Percentiles rank a stretch among this genome's conserved stretches.
phyloP scores from a whole-genome alignment of 1,284 basidiomycete genomes.

The Wallemia mellicola region DNA sequence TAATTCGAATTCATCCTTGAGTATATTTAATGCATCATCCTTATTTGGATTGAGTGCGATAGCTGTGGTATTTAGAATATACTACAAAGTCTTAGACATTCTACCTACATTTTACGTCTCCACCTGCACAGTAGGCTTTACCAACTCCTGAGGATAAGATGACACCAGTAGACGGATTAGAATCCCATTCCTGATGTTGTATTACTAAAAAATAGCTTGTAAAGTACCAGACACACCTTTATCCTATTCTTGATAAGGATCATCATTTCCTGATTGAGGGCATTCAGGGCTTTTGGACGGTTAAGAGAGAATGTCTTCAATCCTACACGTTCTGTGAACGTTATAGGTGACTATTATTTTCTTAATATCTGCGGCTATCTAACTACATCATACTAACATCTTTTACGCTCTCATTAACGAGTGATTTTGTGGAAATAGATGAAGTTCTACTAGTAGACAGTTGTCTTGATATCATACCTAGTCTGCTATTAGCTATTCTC shows the following conservation, averaged over 20 bases:
- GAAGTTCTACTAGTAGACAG: neutral
- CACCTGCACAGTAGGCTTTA: constrained; percentile 74
- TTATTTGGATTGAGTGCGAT: constrained; percentile 11
- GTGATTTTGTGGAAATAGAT: neutral
- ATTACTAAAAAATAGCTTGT: neutral
- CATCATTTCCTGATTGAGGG: constrained; percentile 61
- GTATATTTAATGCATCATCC: constrained; percentile 43
- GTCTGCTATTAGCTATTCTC: neutral
- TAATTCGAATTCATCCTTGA: constrained; percentile 75
- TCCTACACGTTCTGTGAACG: neutral
- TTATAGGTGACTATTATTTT: neutral
- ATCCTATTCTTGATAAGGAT: constrained; percentile 35
- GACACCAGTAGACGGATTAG: constrained; percentile 25
- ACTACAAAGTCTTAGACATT: too few relatives aligned
- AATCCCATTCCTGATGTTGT: constrained; percentile 4
- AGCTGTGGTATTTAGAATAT: too few relatives aligned
- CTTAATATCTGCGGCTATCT: neutral
- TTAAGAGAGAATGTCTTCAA: constrained; percentile 46
- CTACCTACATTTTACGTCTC: constrained; percentile 63
- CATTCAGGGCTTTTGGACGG: constrained; percentile 55
- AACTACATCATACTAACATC: neutral
- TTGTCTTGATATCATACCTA: neutral
- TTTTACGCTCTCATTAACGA: neutral
- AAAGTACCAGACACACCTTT: constrained; percentile 22
- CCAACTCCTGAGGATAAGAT: constrained; percentile 50